Evolutionary conservation across 352 stramenopile species (phyloP).

Genomic region (Phytopythium kandeliae): DNA sequence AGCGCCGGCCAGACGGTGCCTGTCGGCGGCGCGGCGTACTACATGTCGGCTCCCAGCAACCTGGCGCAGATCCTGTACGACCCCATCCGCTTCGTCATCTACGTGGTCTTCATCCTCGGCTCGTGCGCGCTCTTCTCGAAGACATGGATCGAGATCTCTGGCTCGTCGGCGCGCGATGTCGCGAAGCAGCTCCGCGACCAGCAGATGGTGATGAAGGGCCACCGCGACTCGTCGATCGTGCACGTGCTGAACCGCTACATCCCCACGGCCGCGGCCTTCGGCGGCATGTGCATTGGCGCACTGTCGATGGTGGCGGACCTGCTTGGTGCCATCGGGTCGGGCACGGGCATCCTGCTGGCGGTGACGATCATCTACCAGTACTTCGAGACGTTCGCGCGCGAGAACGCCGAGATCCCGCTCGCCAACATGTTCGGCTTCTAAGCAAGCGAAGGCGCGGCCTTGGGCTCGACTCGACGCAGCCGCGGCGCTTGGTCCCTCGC

Average conservation of each 20-base stretch:
- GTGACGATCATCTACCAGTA: conserved; percentile 99
- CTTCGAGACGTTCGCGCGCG: conserved; percentile 97
- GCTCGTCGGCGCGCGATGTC: conserved; percentile 95
- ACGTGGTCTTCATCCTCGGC: conserved; percentile 98
- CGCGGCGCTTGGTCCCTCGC: conserved; percentile 1
- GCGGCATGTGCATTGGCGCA: conserved; percentile 99
- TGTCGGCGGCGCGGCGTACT: conserved; percentile 96
- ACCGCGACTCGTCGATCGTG: conserved; percentile 97
- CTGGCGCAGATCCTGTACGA: conserved; percentile 97
- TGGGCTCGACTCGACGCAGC: conserved; percentile 3
- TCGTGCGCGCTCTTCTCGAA: conserved; percentile 99
- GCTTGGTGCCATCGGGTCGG: conserved; percentile 97
- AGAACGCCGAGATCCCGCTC: conserved; percentile 84
- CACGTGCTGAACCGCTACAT: conserved; percentile 99
- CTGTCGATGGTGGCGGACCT: conserved; percentile 98
- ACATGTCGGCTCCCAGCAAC: conserved; percentile 95
- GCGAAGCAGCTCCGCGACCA: conserved; percentile 98
- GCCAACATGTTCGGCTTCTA: conserved; percentile 83
- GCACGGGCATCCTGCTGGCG: conserved; percentile 97
- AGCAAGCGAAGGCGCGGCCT: conserved; percentile 9
- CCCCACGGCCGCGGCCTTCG: conserved; percentile 97
- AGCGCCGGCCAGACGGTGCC: conserved; percentile 92
- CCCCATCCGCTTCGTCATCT: conserved; percentile 98
- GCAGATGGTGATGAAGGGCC: conserved; percentile 99
- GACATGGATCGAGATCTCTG: conserved; percentile 99